A percentile compares a stretch with the other conserved stretches of the same genome.
phyloP scores from a whole-genome alignment of 306 rosid genomes.

The Prunus kanzakura region DNA sequence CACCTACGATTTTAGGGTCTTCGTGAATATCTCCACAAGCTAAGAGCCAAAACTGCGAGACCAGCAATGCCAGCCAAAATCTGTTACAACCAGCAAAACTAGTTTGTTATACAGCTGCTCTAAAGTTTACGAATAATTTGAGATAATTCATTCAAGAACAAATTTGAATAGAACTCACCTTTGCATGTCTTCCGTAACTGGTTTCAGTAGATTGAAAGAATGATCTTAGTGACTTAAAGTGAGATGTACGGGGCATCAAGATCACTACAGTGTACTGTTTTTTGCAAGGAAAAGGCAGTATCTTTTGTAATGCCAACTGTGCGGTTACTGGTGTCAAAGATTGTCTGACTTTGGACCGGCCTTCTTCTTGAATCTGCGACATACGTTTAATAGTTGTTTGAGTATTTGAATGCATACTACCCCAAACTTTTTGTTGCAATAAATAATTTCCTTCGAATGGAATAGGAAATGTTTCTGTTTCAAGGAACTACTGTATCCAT shows the following conservation, averaged over 20 bases:
- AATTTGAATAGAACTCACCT: conserved; percentile 40
- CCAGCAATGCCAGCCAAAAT: conserved; percentile 64
- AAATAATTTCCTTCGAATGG: not conserved
- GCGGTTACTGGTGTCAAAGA: conserved; percentile 61
- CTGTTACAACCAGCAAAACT: conserved; percentile 40
- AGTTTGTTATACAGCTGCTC: not conserved
- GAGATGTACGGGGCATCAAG: conserved; percentile 70
- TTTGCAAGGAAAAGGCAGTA: conserved; percentile 82
- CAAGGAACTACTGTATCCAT: not conserved
- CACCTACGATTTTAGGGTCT: conserved; percentile 43
- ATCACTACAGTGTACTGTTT: conserved; percentile 81
- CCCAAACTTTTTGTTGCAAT: not conserved
- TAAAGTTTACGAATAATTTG: not conserved
- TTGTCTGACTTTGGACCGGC: conserved; percentile 63
- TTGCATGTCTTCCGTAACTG: conserved; percentile 49
- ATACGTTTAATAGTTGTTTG: not conserved
- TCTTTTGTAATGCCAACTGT: conserved; percentile 64
- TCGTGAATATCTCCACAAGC: conserved; percentile 70
- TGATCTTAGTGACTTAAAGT: conserved; percentile 52
- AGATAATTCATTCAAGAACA: not conserved
- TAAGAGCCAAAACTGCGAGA: conserved; percentile 49
- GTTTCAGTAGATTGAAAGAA: conserved; percentile 40
- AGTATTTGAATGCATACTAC: not conserved
- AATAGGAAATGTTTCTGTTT: not conserved
- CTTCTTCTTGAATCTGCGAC: conserved; percentile 75